Evolutionary conservation across 2,329 filamentous ascomycete species (phyloP).

Genomic region (Aspergillus sp.): DNA sequence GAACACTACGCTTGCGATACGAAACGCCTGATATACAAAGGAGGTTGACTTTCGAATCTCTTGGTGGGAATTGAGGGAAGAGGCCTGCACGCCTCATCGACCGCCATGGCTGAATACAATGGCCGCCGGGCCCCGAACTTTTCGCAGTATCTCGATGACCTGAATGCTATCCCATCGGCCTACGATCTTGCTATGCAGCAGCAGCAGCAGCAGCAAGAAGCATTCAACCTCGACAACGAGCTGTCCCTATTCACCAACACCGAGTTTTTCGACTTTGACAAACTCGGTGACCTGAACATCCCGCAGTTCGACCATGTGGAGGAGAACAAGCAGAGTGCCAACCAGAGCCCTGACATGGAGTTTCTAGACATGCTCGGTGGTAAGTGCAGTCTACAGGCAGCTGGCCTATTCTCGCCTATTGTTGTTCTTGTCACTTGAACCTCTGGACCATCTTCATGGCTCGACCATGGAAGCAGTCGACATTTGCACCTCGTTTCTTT

Average conservation of each 20-base stretch:
- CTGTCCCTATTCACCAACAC: conserved; percentile 81
- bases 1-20: neutral
- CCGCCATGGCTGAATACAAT: conserved; percentile 72
- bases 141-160: conserved; percentile 83
- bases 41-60: neutral
- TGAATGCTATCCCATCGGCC: conserved; percentile 73
- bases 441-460: neutral
- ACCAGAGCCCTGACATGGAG: conserved; percentile 39
- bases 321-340: conserved; percentile 31
- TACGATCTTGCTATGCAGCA: conserved; percentile 62
- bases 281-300: conserved; percentile 40
- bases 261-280: conserved; percentile 79
- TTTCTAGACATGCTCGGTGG: conserved; percentile 49
- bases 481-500: conserved; percentile 7
- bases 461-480: neutral
- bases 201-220: conserved; percentile 64
- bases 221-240: conserved; percentile 70
- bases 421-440: neutral
- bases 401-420: neutral
- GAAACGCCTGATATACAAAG: neutral
- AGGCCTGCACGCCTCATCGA: conserved; percentile 22
- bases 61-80: conserved; percentile 1
- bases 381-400: conserved; percentile 33
- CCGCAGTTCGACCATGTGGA: conserved; percentile 39
- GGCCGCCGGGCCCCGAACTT: conserved; percentile 83